These are phyloP conservation scores for Sugiyamaella xylanicola DNA, from an alignment of 1,139 yeast species.

Conservation along the genomic window DNA sequence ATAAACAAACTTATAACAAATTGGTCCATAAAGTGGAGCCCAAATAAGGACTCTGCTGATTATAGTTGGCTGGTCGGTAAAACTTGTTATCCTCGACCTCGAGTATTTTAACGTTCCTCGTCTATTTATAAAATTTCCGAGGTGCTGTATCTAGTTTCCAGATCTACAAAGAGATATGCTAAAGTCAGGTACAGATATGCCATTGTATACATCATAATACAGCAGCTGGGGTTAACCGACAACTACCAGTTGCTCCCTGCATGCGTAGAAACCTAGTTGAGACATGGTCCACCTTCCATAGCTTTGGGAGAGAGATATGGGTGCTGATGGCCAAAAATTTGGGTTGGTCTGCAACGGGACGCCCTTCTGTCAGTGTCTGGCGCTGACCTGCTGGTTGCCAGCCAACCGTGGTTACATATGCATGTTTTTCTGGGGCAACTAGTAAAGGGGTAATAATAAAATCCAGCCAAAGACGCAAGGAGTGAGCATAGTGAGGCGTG, in stretches of 20 bases:
- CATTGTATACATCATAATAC: neutral
- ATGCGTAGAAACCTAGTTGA: neutral
- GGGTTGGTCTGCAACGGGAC: too few species aligned
- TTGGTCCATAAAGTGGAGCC: too few species aligned
- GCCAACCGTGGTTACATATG: neutral
- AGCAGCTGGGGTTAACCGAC: neutral
- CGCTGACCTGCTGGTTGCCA: neutral
- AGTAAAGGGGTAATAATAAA: neutral
- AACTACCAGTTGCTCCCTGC: neutral
- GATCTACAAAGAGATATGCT: neutral
- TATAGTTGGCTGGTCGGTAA: too few species aligned
- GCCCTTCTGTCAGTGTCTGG: too few species aligned
- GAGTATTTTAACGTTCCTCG: too few species aligned
- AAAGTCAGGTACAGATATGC: neutral
- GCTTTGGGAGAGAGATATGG: too few species aligned
- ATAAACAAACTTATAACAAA: too few species aligned
- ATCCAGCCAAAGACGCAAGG: neutral
- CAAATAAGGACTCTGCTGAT: too few species aligned
- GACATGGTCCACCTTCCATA: too few species aligned
- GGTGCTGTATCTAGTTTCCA: neutral
- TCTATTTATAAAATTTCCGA: too few species aligned
- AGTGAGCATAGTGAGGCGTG: neutral
- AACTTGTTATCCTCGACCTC: too few species aligned
- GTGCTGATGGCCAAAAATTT: too few species aligned
- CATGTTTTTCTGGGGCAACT: neutral